Evolutionary conservation across 2,329 filamentous ascomycete genomes (phyloP).

Genomic region (Lachnellula cervina): DNA sequence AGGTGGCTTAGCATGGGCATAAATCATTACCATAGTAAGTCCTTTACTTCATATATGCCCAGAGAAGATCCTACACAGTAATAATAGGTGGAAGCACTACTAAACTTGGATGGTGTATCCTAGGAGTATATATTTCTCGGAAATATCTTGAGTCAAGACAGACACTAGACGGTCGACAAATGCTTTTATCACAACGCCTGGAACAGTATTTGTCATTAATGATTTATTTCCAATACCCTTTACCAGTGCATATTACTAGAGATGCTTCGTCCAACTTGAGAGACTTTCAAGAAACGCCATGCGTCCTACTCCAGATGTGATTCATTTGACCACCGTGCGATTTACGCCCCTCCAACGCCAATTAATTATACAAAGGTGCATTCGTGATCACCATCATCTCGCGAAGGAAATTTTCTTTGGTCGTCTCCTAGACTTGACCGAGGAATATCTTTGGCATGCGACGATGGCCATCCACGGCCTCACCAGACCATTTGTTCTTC

Average conservation of each 20-base stretch:
- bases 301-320: not conserved
- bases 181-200: no score
- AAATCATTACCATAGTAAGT: not conserved
- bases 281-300: not conserved
- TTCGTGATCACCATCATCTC: not conserved
- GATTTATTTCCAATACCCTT: no score
- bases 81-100: no score
- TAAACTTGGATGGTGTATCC: no score
- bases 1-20: no score
- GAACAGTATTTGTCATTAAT: no score
- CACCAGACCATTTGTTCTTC: constrained; percentile 69
- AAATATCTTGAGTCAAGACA: not conserved
- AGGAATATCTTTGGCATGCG: constrained; percentile 56
- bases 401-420: not conserved
- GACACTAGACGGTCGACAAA: not conserved
- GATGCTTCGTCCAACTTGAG: not conserved
- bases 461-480: constrained; percentile 52
- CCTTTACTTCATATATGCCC: no score
- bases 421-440: constrained; percentile 32
- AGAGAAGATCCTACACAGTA: no score
- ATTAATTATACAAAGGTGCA: not conserved
- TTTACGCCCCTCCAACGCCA: not conserved
- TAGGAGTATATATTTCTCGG: not conserved
- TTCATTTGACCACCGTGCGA: not conserved
- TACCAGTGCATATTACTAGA: not conserved